Percentiles rank a stretch among this genome's conserved stretches.
Conservation (phyloP, 1,284 basidiomycete species). For the Chiua sp. region DNA sequence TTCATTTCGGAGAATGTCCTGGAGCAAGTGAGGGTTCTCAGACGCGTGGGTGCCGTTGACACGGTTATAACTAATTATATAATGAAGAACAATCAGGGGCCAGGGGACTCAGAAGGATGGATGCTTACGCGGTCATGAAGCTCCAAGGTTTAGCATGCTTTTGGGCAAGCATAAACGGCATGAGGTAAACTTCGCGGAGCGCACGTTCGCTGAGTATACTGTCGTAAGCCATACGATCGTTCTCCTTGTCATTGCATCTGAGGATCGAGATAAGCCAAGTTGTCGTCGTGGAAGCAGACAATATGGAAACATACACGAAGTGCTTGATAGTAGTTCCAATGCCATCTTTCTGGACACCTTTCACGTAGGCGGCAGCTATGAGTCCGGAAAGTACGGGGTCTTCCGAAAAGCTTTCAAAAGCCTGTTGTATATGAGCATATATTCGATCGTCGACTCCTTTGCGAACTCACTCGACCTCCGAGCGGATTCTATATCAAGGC, state of each 20-base stretch:
- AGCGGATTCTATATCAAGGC: conserved; percentile 58
- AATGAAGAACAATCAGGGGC: conserved; percentile 4
- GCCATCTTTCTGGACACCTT: conserved; percentile 73
- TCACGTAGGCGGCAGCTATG: conserved; percentile 74
- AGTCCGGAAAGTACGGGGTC: conserved; percentile 78
- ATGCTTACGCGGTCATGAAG: conserved; percentile 67
- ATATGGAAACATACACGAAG: conserved; percentile 55
- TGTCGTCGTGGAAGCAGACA: neutral
- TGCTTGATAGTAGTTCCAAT: conserved; percentile 79
- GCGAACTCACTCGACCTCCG: conserved; percentile 63
- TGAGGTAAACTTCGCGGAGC: conserved; percentile 81
- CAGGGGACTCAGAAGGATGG: neutral
- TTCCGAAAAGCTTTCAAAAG: conserved; percentile 82
- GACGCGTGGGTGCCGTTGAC: conserved; percentile 75
- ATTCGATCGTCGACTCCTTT: neutral
- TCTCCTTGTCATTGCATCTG: conserved; percentile 75
- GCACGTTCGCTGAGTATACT: conserved; percentile 69
- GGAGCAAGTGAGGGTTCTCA: conserved; percentile 67
- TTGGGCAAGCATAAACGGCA: conserved; percentile 85
- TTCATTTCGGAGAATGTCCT: conserved; percentile 72
- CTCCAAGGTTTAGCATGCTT: conserved; percentile 74
- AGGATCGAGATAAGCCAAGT: neutral
- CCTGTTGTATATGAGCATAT: conserved; percentile 38
- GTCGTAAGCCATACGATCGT: conserved; percentile 69
- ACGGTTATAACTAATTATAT: conserved; percentile 59